Evolutionary conservation across 768 basidiomycete genomes (phyloP).

Genomic region (Lactarius indigo): DNA sequence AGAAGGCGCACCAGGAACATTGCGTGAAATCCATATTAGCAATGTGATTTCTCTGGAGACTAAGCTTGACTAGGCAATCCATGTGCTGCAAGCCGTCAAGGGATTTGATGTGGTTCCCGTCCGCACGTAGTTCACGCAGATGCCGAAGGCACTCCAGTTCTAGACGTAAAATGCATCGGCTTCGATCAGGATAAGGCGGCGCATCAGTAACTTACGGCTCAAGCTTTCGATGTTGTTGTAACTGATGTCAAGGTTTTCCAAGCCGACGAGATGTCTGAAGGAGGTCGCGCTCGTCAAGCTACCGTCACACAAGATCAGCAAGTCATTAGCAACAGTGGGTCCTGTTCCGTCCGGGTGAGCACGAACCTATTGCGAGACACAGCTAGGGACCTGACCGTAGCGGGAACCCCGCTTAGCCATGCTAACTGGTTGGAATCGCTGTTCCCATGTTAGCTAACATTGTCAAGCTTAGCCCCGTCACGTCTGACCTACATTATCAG

Average conservation of each 20-base stretch:
- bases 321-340: conserved; percentile 5
- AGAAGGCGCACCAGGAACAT: conserved; percentile 61
- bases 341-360: neutral
- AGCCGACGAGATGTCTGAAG: conserved; percentile 78
- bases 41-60: conserved; percentile 72
- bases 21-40: conserved; percentile 53
- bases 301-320: conserved; percentile 20
- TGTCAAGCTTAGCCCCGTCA: neutral
- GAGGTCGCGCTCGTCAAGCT: conserved; percentile 86
- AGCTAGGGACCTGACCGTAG: conserved; percentile 69
- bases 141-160: conserved; percentile 83
- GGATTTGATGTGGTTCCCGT: conserved; percentile 74
- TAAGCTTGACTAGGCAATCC: conserved; percentile 80
- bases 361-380: conserved; percentile 71
- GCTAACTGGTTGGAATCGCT: conserved; percentile 72
- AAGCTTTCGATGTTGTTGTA: conserved; percentile 86
- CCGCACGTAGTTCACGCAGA: conserved; percentile 85
- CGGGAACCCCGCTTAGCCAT: conserved; percentile 79
- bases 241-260: conserved; percentile 90
- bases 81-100: conserved; percentile 75
- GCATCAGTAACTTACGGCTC: conserved; percentile 47
- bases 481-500: conserved; percentile 63
- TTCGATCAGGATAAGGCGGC: conserved; percentile 22
- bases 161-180: conserved; percentile 34
- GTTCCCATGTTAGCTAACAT: conserved; percentile 18